Evolutionary conservation across 352 stramenopile species (phyloP), one percentile per base, ranked within the genome.

Genomic region (Globisporangium orthogonon): DNA sequence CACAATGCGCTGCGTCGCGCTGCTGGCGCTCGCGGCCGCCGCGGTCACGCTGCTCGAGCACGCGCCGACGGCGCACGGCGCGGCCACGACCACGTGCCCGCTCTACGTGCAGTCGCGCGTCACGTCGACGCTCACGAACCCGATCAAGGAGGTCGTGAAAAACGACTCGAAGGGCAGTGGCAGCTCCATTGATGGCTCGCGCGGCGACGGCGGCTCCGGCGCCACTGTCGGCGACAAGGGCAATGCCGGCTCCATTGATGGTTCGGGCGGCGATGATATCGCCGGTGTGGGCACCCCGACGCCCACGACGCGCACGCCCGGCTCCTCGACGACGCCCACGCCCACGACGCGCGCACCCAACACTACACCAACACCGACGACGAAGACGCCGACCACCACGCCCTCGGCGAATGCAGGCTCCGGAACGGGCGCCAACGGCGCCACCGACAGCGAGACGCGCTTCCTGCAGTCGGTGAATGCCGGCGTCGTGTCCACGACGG

Each of bases 61-160:
- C 54, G 52, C 62, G n/a, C 48, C 58, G 15, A 40, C 43, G 7
- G 40, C 47, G 9, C 17, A 56, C 18, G 17, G 58, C 50, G 45
- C 68, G 11, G 52, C 55, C 30, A 71, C 60, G 40, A 65, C 76
- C 30, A 86, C 73, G 56, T 91, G 81, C 55, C 73, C 74, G 49
- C 76, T 91, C 48, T 76, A 74, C 46, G 50, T 89, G 35, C 81
- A 91, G 59, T 76, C 74, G 29, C 33, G 61, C 37, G 71, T 83
- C 15, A 65, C 69, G 49, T 91, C 81, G 29, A 89, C 81, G 54
- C 75, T 91, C 23, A 65, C 63, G 33, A 67, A 79, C 52, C 80
- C 77, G 55, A 80, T 83, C 43, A 81, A 68, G 10, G 71, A 78
- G 49, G 44, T 79, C 23, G 63, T 78, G 15, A 66, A 58, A 33